phyloP scores from a whole-genome alignment of 148 eudicot species.

The Rhododendron henanense region DNA sequence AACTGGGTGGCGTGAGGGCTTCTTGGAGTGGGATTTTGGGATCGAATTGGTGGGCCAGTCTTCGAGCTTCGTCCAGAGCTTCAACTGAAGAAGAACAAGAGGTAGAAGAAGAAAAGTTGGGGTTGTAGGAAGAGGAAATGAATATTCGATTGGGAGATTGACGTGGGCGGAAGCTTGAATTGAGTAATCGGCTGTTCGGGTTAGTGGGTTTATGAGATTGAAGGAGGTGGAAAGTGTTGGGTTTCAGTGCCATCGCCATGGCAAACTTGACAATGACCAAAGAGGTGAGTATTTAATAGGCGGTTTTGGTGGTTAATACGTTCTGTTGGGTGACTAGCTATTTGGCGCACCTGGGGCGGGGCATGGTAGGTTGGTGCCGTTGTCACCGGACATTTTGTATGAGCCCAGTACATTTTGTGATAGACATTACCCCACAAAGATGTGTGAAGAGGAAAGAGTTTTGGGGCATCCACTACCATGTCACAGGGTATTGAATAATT shows the following conservation, averaged over 20 bases:
- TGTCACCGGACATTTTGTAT: too few species aligned
- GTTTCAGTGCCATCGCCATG: conserved; percentile 9
- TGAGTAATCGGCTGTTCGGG: not conserved
- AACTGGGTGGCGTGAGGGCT: conserved; percentile 80
- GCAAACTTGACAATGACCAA: not conserved
- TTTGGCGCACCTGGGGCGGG: too few species aligned
- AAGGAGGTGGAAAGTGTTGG: not conserved
- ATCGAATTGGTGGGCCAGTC: conserved; percentile 49
- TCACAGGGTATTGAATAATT: too few species aligned
- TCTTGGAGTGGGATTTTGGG: conserved; percentile 77
- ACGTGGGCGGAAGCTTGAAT: not conserved
- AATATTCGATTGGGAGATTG: not conserved
- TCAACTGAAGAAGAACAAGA: not conserved
- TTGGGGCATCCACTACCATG: too few species aligned
- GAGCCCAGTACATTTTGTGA: too few species aligned
- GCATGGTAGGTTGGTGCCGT: too few species aligned
- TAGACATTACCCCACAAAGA: too few species aligned
- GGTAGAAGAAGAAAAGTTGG: not conserved
- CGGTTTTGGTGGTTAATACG: not conserved
- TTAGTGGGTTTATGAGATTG: not conserved
- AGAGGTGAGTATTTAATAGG: not conserved
- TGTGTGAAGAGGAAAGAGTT: too few species aligned
- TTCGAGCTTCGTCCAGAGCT: conserved; percentile 17
- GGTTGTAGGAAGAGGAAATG: not conserved
- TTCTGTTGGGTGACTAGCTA: too few species aligned